A percentile compares a stretch with the other conserved stretches of the same genome.
phyloP scores from a whole-genome alignment of 768 basidiomycete species.

The Auricularia auricula-judae region DNA sequence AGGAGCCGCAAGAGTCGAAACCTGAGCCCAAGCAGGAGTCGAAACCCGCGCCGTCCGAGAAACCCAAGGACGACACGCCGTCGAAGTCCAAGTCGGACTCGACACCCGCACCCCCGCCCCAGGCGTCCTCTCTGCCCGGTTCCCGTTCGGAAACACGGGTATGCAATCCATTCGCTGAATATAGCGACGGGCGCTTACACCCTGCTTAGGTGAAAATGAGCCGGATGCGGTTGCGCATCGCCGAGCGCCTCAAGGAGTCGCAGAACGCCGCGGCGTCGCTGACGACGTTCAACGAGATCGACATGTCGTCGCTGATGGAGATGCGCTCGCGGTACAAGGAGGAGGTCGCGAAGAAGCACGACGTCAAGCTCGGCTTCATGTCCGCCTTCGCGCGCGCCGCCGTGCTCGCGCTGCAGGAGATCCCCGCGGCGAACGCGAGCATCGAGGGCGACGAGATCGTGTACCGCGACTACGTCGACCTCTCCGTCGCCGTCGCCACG shows the following conservation, averaged over 20 bases:
- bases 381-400: conserved; percentile 88
- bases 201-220: conserved; percentile 83
- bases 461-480: conserved; percentile 84
- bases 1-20: conserved; percentile 19
- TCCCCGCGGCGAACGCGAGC: conserved; percentile 87
- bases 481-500: conserved; percentile 93
- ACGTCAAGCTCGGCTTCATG: conserved; percentile 98
- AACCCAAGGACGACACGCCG: conserved; percentile 21
- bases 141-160: conserved; percentile 80
- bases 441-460: conserved; percentile 93
- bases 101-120: conserved; percentile 21
- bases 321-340: conserved; percentile 95
- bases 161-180: conserved; percentile 14
- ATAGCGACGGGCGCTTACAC: neutral
- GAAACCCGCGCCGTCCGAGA: conserved; percentile 36
- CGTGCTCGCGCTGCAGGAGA: conserved; percentile 74
- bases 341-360: conserved; percentile 75
- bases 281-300: conserved; percentile 99
- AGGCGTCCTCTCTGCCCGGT: conserved; percentile 24
- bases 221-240: conserved; percentile 94
- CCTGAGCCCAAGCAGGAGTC: conserved; percentile 24
- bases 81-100: neutral
- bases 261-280: conserved; percentile 94
- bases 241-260: conserved; percentile 94
- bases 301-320: conserved; percentile 92